Evolutionary conservation across 2,329 filamentous ascomycete species (phyloP), one percentile per base, ranked within the genome.

Genomic region (Fusarium temperatum): DNA sequence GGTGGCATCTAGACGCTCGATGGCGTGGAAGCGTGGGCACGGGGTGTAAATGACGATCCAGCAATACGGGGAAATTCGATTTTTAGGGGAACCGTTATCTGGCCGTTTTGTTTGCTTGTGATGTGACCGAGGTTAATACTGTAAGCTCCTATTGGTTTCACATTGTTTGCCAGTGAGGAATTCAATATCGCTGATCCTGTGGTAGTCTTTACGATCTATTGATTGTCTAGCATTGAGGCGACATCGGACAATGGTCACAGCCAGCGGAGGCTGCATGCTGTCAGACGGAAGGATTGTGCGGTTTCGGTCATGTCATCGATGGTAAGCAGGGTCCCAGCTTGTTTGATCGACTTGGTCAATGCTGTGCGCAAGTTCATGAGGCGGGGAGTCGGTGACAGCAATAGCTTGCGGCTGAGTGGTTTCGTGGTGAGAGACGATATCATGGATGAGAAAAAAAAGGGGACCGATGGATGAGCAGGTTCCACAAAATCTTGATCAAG

Each of bases 1-100:
- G 70, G 73, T 63, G 68, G 42, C 75, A 70, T 72, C 69, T 64
- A 73, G 68, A 76, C 50, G 60, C 55, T 61, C 64, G 69, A 70
- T 53, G 66, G 64, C 56, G 75, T 65, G 44, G 63, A 53, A 53
- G 50, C 55, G 66, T 66, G 56, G 61, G 51, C 56, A 38, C 61
- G 47, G 39, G 45, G 53, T 61, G 60, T 61, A 53, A 73, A 68
- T 58, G 69, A 66, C 71, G 68, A 76, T 69, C 66, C 51, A 54
- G 61, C 59, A 64, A 63, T 39, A 73, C 55, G 56, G 62, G 53
- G 59, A 67, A 75, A 66, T 41, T 63, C 61, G 28, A 30, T 24
- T 48, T 63, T 47, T 66, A 39, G 44, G 28, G 41, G 24, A 41
- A 36, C 55, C 28, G 44, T 24, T 55, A 44, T 30, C 39, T 67